These are phyloP conservation scores for Sesbania bispinosa DNA, from an alignment of 306 rosid species.

Conservation along the genomic window DNA sequence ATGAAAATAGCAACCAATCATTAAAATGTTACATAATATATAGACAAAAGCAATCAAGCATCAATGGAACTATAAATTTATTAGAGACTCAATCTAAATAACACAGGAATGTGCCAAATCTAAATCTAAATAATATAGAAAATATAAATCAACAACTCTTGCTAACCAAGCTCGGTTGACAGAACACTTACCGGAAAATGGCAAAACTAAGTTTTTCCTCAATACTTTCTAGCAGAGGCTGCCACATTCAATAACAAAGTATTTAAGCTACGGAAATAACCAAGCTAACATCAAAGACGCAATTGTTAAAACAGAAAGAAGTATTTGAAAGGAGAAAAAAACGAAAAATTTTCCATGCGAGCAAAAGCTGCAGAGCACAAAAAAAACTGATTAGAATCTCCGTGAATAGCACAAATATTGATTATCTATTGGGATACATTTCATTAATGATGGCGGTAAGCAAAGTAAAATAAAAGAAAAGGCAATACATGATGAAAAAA, in stretches of 20 bases:
- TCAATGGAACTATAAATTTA: constrained; percentile 8
- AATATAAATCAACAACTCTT: constrained; percentile 24
- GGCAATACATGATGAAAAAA: too few species aligned
- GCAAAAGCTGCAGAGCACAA: too few species aligned
- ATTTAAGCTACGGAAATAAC: constrained; percentile 28
- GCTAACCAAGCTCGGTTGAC: constrained; percentile 22
- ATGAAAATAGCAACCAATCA: constrained; percentile 46
- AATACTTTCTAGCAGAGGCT: constrained; percentile 82
- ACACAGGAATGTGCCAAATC: constrained; percentile 96
- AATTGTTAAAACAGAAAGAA: constrained; percentile 14
- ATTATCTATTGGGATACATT: too few species aligned
- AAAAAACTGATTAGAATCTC: too few species aligned
- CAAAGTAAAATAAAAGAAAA: too few species aligned
- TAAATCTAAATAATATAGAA: constrained; percentile 32
- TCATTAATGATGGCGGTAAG: too few species aligned
- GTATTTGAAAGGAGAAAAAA: too few species aligned
- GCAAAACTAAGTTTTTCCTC: constrained; percentile 93
- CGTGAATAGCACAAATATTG: too few species aligned
- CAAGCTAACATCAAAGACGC: constrained; percentile 14
- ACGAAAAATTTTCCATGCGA: too few species aligned
- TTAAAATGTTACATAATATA: constrained; percentile 20
- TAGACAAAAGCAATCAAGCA: constrained; percentile 17
- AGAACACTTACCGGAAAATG: constrained; percentile 88
- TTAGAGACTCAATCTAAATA: constrained; percentile 71
- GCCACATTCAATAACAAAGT: constrained; percentile 32